Base-by-base conservation (phyloP, 228 moss, liverwort and hornwort species). In the Sphagnum fallax region DNA sequence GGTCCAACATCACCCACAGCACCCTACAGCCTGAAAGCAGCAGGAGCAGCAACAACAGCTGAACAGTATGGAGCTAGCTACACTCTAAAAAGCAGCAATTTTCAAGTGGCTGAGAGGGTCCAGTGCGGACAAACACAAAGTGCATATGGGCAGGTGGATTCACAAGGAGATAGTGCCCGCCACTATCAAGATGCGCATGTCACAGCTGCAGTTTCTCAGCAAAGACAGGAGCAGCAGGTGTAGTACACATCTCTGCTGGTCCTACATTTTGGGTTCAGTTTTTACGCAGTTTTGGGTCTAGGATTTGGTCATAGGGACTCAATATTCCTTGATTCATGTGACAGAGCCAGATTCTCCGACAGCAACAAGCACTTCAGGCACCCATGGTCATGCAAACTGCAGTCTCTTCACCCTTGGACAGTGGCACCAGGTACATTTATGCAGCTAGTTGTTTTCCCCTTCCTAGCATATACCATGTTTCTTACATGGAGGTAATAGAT, bases 1-100 rank as follows among this genome's bases (percentile, higher is more conserved):
- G 88, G 87, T 69, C 87, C 76, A 63, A 82, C 87, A 65, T 92
- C 95, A 70, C 95, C 95, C 18, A 85, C 92, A 64, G 82, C 82
- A 72, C 32, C 32, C 2, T 95, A 92, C 69, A 88, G 77, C 72
- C 87, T 92, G 68, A 95, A 95, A 76, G 51, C 76, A 47, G 79
- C 89, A 75, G 32, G 1, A 32, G 32, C 32, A 32, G 32, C 32
- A 32, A 32, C 32, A 32, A 32, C 32, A 32, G 79, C 76, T 65
- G 95, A 95, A 67, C 95, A 95, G 81, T 95, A 95, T 76, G 95
- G 90, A 47, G 81, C 90, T 49, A 89, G 88, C 70, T 95, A 92
- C 52, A 92, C 83, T 48, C 77, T 95, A 63, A 95, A 95, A 73
- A 71, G 80, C 72, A 77, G 87, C 68, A 92, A 95, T 69, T 95